phyloP scores from a whole-genome alignment of 176 grass and related monocot species.

The Carex littledalei region DNA sequence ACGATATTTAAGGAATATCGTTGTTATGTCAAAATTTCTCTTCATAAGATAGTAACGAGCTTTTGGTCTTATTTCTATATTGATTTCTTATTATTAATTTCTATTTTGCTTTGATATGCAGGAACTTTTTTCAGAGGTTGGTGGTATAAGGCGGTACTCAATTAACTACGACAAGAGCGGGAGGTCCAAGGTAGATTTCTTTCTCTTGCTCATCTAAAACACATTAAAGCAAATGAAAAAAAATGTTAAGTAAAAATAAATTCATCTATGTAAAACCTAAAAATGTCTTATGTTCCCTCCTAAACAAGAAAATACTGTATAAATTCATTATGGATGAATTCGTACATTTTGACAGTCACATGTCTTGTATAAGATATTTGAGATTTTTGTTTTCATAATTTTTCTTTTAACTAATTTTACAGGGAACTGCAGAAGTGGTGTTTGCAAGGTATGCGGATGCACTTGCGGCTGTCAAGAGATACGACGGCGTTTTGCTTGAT shows the following conservation, averaged over 20 bases:
- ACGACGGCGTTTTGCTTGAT: conserved; percentile 59
- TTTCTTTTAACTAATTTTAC: neutral
- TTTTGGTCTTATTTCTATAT: neutral
- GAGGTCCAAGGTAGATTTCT: conserved; percentile 48
- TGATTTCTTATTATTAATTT: too few relatives aligned
- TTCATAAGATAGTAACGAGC: neutral
- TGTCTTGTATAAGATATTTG: neutral
- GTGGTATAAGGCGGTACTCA: conserved; percentile 39
- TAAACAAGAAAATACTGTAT: neutral
- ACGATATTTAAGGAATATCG: neutral
- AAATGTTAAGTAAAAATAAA: neutral
- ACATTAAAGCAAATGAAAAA: neutral
- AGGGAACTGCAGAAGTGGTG: conserved; percentile 72
- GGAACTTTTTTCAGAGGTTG: conserved; percentile 62
- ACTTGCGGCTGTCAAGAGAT: conserved; percentile 58
- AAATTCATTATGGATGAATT: neutral
- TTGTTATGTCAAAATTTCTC: neutral
- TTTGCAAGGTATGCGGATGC: conserved; percentile 51
- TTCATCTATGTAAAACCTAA: neutral
- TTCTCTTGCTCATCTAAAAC: neutral
- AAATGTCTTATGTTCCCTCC: neutral
- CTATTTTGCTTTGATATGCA: conserved; percentile 13
- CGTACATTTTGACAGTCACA: neutral
- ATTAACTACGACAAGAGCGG: conserved; percentile 71
- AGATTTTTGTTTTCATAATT: neutral